Conservation (phyloP, 2,329 filamentous ascomycete genomes). For the Aspergillus eucalypticola region DNA sequence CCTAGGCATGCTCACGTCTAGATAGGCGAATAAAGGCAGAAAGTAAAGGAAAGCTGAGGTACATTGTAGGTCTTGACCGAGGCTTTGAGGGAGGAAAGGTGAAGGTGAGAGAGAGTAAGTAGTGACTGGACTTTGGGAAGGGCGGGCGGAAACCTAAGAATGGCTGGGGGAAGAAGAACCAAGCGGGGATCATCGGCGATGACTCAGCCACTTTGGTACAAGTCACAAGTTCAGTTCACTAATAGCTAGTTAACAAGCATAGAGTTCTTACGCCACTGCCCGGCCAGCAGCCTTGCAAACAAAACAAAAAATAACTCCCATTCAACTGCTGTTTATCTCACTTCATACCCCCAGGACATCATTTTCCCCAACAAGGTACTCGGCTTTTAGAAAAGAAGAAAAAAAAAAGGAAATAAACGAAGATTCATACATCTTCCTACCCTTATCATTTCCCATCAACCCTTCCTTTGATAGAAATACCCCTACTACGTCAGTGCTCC, state of each 20-base stretch:
- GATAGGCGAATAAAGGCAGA: slow-evolving; percentile 16
- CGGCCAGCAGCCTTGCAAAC: slow-evolving; percentile 19
- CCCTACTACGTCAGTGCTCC: neutral
- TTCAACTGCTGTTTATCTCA: no score
- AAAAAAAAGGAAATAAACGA: no score
- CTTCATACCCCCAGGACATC: no score
- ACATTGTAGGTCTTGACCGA: slow-evolving; percentile 17
- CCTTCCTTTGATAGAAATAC: neutral
- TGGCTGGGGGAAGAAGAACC: slow-evolving; percentile 14
- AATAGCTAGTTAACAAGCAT: no score
- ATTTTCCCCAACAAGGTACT: neutral
- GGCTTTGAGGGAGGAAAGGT: neutral
- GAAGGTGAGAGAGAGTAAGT: neutral
- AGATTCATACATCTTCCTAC: neutral
- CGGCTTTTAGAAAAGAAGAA: neutral
- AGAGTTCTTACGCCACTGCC: neutral
- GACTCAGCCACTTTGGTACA: slow-evolving; percentile 21
- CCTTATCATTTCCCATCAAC: neutral
- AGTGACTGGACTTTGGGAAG: slow-evolving; percentile 9
- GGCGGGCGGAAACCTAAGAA: slow-evolving; percentile 6
- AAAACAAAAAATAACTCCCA: slow-evolving; percentile 16
- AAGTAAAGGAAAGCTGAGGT: slow-evolving; percentile 9
- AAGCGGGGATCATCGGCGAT: slow-evolving; percentile 25
- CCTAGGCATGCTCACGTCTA: slow-evolving; percentile 23
- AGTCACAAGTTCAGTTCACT: neutral